These are phyloP conservation scores for Globisporangium viniferum DNA, from an alignment of 352 stramenopile species.

Conservation along the genomic window DNA sequence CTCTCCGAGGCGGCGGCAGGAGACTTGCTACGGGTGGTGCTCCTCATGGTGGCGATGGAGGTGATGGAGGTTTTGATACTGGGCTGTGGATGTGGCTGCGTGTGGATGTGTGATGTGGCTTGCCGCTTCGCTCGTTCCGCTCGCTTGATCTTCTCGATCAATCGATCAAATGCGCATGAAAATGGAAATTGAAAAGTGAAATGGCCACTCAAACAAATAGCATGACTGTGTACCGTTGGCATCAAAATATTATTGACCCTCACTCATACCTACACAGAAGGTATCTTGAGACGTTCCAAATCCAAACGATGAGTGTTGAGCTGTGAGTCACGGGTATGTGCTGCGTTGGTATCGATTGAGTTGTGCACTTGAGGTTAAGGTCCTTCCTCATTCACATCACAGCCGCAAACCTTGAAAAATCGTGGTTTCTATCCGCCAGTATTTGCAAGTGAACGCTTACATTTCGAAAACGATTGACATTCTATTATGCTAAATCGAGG, in stretches of 20 bases:
- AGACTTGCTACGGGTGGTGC: neutral
- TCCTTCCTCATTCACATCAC: too few relatives aligned
- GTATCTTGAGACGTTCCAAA: too few relatives aligned
- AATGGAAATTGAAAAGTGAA: neutral
- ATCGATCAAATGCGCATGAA: neutral
- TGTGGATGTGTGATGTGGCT: neutral
- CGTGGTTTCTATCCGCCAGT: too few relatives aligned
- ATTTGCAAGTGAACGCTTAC: too few relatives aligned
- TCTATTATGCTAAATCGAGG: neutral
- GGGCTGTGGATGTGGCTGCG: neutral
- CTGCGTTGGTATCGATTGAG: too few relatives aligned
- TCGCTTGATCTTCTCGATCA: neutral
- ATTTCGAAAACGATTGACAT: too few relatives aligned
- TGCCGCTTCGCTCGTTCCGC: neutral
- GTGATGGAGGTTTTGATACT: neutral
- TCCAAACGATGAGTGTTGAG: too few relatives aligned
- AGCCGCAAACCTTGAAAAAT: too few relatives aligned
- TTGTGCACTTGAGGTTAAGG: too few relatives aligned
- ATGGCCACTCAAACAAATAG: neutral
- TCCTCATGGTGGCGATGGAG: slow-evolving; percentile 2
- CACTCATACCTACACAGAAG: neutral
- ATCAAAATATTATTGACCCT: neutral
- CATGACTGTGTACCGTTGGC: neutral
- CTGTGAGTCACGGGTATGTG: too few relatives aligned
- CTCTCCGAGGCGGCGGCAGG: neutral